Conservation (phyloP, 2,329 filamentous ascomycete genomes). For the Gremmenia infestans region DNA sequence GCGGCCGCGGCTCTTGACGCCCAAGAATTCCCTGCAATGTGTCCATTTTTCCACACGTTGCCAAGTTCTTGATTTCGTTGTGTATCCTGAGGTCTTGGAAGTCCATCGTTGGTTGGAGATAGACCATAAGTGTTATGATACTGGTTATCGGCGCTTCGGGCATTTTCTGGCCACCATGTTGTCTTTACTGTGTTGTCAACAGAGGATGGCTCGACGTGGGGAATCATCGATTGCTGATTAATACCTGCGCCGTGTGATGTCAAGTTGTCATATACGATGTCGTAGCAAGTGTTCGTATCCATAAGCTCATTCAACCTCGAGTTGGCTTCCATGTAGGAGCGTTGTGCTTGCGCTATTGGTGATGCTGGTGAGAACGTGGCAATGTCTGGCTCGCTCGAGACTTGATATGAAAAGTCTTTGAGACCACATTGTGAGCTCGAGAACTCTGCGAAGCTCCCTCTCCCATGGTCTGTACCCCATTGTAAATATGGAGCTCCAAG, state of each 20-base stretch:
- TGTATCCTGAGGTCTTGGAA: neutral
- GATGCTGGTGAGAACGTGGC: slow-evolving; percentile 2
- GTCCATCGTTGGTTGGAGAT: slow-evolving; percentile 10
- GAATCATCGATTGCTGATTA: slow-evolving; percentile 3
- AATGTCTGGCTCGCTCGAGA: slow-evolving; percentile 1
- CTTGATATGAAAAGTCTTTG: slow-evolving; percentile 12
- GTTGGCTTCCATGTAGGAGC: slow-evolving; percentile 6
- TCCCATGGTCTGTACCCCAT: slow-evolving; percentile 12
- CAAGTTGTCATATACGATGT: slow-evolving; percentile 13
- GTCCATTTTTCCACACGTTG: slow-evolving; percentile 10
- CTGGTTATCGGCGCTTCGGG: slow-evolving; percentile 1
- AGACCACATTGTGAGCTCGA: slow-evolving; percentile 11
- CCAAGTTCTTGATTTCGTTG: slow-evolving; percentile 4
- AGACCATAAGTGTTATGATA: slow-evolving; percentile 7
- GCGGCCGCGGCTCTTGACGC: neutral
- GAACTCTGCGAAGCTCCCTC: slow-evolving; percentile 22
- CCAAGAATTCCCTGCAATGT: slow-evolving; percentile 8
- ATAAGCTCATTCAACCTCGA: neutral
- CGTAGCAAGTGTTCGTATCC: slow-evolving; percentile 9
- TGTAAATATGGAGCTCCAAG: slow-evolving; percentile 21
- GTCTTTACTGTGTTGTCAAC: neutral
- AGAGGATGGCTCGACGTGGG: neutral
- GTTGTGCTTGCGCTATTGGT: slow-evolving; percentile 2
- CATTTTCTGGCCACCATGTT: slow-evolving; percentile 13
- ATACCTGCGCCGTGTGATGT: slow-evolving; percentile 8